Percentiles rank a stretch among this genome's conserved stretches.
Evolutionary conservation across 2,329 filamentous ascomycete genomes (phyloP).

Genomic region (Diaporthe ilicicola): DNA sequence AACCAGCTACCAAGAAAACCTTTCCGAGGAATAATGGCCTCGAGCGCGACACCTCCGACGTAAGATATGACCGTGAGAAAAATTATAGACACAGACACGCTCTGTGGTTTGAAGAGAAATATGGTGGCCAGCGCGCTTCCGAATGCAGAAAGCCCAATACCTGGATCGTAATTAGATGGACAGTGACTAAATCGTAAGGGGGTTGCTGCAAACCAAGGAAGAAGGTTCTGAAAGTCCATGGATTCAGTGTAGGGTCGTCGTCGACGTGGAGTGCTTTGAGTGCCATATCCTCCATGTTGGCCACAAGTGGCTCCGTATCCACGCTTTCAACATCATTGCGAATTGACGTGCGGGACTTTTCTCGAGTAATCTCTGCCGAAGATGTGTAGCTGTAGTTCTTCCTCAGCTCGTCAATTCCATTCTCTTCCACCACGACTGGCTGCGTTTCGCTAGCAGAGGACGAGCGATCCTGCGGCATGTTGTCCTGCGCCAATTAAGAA

Average conservation of each 20-base stretch:
- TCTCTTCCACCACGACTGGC: neutral
- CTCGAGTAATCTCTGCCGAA: neutral
- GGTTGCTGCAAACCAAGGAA: slow-evolving; percentile 28
- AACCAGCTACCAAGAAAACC: slow-evolving; percentile 44
- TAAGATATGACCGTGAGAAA: slow-evolving; percentile 55
- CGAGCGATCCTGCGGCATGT: neutral
- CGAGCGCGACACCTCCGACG: slow-evolving; percentile 50
- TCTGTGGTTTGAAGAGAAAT: slow-evolving; percentile 58
- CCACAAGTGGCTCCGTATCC: slow-evolving; percentile 11
- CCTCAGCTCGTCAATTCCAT: neutral
- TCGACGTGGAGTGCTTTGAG: slow-evolving; percentile 35
- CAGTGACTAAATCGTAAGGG: neutral
- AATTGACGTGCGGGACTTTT: neutral
- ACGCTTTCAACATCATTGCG: slow-evolving; percentile 16
- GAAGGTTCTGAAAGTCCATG: slow-evolving; percentile 36
- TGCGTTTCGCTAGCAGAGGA: neutral
- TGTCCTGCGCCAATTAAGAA: neutral
- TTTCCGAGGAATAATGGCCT: slow-evolving; percentile 45
- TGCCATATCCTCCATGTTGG: slow-evolving; percentile 25
- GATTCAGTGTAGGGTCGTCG: slow-evolving; percentile 36
- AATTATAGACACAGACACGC: slow-evolving; percentile 51
- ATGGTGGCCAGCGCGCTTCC: slow-evolving; percentile 52
- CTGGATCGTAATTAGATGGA: slow-evolving; percentile 29
- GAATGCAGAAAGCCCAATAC: slow-evolving; percentile 45
- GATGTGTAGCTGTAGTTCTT: neutral